Evolutionary conservation across 345 rosid species (phyloP), one percentile per base, ranked within the genome.

Genomic region (Clausena lansium): DNA sequence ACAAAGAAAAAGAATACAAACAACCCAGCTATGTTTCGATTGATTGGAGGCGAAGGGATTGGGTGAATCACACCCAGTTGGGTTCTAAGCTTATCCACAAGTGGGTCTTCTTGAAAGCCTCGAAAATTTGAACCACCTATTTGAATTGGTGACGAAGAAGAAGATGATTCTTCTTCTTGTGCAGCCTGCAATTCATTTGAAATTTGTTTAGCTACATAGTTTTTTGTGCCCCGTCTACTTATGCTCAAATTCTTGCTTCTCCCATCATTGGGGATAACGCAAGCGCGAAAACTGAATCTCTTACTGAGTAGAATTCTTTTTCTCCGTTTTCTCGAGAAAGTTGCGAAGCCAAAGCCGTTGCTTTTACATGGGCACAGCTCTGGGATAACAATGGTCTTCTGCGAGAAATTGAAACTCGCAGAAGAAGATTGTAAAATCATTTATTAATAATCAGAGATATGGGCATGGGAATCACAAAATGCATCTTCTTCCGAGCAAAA

Each of bases 51-150:
- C 5, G 99, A 86, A 0, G 99, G 99, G 35, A 96, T 88, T 27
- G 99, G 99, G 30, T 94, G 99, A 41, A 96, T 88, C 14, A 76
- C 93, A 47, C 99, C 99, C 22, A 96, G 80, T 57, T 94, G 97
- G 27, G 98, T 92, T 86, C 97, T 87, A 33, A 96, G 90, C 88
- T 96, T 96, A 74, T 89, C 90, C 52, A 96, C 95, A 17, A 94
- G 86, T 6, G 99, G 98, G 72, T 96, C 99, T 79, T 94, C 94
- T 66, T 81, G 85, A 65, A 88, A 92, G 59, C 59, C 83, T 36
- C 92, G 84, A 74, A 94, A 94, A 84, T 82, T 87, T 35, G 88
- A 83, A 17, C 87, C 90, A 17, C 87, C 90, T 79, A 82, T 59
- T 8, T 76, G 88, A 67, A 87, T 45, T 7, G 88, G 57, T 10